Base-by-base conservation (phyloP, 2,329 filamentous ascomycete genomes). In the Fusarium sp. region DNA sequence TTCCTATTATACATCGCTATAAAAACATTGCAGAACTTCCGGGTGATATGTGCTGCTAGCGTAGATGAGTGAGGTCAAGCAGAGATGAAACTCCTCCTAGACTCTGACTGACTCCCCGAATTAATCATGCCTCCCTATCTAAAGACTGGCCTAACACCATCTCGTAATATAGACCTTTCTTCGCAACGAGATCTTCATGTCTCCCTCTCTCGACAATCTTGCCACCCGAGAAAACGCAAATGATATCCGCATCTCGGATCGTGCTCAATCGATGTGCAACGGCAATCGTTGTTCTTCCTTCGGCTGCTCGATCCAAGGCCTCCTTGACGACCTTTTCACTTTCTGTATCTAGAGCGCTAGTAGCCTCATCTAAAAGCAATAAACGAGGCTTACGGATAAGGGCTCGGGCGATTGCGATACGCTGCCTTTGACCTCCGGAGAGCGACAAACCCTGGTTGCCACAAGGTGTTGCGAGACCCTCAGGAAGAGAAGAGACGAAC, bases 321-420 rank as follows among this genome's bases (percentile, higher is more conserved):
- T 80, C 82, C 75, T 92, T 90, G 12, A 93, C 88, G 2, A 90
- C 80, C 66, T 85, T 86, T 75, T 93, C 91, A 1, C 86, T 89
- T 72, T 90, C 86, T 0, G 88, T 89, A 68, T 93, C 90, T 0
- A 93, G 82, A 0, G 82, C 82, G 21, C 80, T 82, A 0, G 92
- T 94, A 2, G 92, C 92, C 78, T 94, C 92, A 72, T 94, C 92
- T 1, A 94, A 82, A 8, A 94, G 86, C 5, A 94, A 80, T 3
- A 94, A 87, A 1, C 83, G 81, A 0, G 91, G 91, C 53, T 88
- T 82, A 47, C 90, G 88, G 55, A 93, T 84, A 28, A 93, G 89
- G 13, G 89, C 89, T 10, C 92, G 84, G 0, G 91, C 92, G 66
- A 94, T 93, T 11, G 91, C 90, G 34, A 93, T 86, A 23, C 90